Base-by-base conservation (phyloP, 2,329 filamentous ascomycete species). In the Hyphodiscus sp. region DNA sequence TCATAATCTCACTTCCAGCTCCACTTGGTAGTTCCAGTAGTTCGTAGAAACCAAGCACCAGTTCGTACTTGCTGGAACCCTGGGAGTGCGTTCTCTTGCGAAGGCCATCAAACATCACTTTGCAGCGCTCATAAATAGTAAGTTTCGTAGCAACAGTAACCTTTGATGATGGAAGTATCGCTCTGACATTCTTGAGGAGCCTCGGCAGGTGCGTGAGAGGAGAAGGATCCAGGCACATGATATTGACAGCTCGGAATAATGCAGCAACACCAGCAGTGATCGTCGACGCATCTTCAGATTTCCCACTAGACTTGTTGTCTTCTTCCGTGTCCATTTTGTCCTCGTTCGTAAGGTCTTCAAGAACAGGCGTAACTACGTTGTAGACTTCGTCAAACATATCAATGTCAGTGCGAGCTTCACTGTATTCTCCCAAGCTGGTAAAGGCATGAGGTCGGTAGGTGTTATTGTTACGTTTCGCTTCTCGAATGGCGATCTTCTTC, bases 381-480 rank as follows among this genome's bases (percentile, higher is more conserved):
- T 80, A 74, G 4, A 87, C 83, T 23, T 88, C 82, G 4, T 78
- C 72, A 62, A 87, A 82, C 70, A 95, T 74, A 61, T 91, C 81
- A 16, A 89, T 66, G 63, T 91, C 86, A 20, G 78, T 76, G 46
- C 87, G 78, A 15, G 80, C 80, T 41, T 79, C 78, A n/a, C 83
- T 80, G 63, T 92, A 87, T 51, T 82, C 77, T 65, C 88, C 91
- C 5, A 96, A 74, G 33, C 82, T 83, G 51, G 75, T 74, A 58
- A 96, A 80, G 0, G 89, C 88, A 68, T 89, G 78, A 19, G 86
- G 85, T 15, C 88, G 82, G 70, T 97, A 99, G 8, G 76, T 76
- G n/a, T 84, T 81, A 65, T 96, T 96, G 66, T 91, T 92, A 30
- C 94, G 82, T 74, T 94, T 96, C 9, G 91, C 91, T 76, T 99